Evolutionary conservation across 2,329 filamentous ascomycete genomes (phyloP).

Genomic region (Reticulascus tulasneorum): DNA sequence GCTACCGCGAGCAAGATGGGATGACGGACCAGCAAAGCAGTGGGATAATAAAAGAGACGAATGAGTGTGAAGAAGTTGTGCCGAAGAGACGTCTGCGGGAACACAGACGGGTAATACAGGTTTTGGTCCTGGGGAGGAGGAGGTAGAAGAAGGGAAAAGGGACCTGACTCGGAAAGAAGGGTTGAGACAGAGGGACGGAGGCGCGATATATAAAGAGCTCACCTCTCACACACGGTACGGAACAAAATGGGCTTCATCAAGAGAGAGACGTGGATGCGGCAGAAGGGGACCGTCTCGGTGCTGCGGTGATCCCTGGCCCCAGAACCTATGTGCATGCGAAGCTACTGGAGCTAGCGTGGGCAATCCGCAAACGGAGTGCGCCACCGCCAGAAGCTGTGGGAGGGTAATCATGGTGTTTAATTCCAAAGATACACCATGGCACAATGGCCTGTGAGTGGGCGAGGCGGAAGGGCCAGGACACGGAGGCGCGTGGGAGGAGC

Average conservation of each 20-base stretch:
- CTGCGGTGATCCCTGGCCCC: conserved; percentile 11
- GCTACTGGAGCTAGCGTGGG: conserved; percentile 10
- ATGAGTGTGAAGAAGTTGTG: conserved; percentile 2
- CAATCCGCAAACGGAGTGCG: conserved; percentile 14
- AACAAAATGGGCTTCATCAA: neutral
- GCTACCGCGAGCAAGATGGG: conserved; percentile 9
- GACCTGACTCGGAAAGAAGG: conserved; percentile 2
- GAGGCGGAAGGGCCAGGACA: conserved; percentile 11
- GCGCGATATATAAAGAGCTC: conserved; percentile 10
- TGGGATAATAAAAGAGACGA: neutral
- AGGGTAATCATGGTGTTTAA: conserved; percentile 12
- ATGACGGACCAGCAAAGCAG: conserved; percentile 7
- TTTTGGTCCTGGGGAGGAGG: conserved; percentile 13
- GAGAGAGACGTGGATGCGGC: conserved; percentile 7
- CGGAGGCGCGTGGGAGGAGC: conserved; percentile 5
- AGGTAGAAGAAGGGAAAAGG: conserved; percentile 9
- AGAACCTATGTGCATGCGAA: conserved; percentile 4
- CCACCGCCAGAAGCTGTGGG: neutral
- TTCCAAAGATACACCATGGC: conserved; percentile 5
- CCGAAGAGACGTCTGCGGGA: conserved; percentile 9
- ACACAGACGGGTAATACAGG: conserved; percentile 4
- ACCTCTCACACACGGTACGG: too few relatives aligned
- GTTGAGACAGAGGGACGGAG: neutral
- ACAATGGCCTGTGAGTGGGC: conserved; percentile 10
- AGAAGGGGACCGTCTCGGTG: conserved; percentile 5